These are phyloP conservation scores for Candida easanensis DNA, from an alignment of 805 yeast genomes.

Conservation along the genomic window DNA sequence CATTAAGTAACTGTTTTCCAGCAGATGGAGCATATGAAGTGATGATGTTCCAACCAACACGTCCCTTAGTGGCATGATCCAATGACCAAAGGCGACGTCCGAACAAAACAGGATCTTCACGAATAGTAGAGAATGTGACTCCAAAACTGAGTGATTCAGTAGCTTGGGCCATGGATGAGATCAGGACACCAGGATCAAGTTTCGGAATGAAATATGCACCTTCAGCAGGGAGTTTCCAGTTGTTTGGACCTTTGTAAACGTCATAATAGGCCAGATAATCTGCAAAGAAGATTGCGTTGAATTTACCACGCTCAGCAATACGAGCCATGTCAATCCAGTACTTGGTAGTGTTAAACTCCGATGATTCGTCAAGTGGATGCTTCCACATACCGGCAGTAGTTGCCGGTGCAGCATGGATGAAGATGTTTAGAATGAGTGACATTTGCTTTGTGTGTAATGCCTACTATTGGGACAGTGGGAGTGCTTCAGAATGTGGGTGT, in stretches of 20 bases:
- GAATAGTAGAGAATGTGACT: constrained; percentile 40
- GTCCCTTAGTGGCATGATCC: constrained; percentile 41
- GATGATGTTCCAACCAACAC: constrained; percentile 49
- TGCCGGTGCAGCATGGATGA: constrained; percentile 31
- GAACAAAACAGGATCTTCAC: constrained; percentile 41
- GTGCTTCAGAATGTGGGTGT: too few relatives aligned
- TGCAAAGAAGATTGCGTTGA: constrained; percentile 38
- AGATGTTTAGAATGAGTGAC: constrained; percentile 36
- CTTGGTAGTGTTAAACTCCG: constrained; percentile 21
- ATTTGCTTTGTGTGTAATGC: too few relatives aligned
- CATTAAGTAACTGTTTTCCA: constrained; percentile 37
- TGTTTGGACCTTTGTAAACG: constrained; percentile 38
- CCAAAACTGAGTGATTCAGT: constrained; percentile 40
- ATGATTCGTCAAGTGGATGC: constrained; percentile 14
- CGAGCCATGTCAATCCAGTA: constrained; percentile 39
- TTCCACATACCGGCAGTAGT: constrained; percentile 35
- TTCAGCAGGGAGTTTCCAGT: constrained; percentile 32
- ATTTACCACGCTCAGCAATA: constrained; percentile 36
- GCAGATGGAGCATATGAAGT: constrained; percentile 43
- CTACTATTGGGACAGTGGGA: too few relatives aligned
- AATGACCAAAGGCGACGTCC: constrained; percentile 31
- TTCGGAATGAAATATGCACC: constrained; percentile 30
- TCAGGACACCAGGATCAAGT: constrained; percentile 33
- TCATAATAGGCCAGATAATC: constrained; percentile 40
- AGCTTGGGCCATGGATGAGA: constrained; percentile 38